Evolutionary conservation across 2,329 filamentous ascomycete species (phyloP).

Genomic region (Colletotrichum costaricense): DNA sequence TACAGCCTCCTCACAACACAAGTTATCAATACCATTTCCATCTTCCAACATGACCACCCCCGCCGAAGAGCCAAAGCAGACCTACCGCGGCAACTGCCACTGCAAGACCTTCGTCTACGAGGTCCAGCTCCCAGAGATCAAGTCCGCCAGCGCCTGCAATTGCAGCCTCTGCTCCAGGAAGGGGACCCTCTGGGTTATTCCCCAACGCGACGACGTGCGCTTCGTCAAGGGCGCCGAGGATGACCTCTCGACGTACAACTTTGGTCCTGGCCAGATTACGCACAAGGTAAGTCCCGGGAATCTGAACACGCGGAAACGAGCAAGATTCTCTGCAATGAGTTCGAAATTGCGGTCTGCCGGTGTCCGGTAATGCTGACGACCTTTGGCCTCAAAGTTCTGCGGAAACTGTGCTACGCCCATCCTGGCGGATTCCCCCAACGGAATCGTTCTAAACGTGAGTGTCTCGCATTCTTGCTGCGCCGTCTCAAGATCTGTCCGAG

Average conservation of each 20-base stretch:
- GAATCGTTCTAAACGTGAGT: conserved; percentile 56
- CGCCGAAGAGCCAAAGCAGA: conserved; percentile 39
- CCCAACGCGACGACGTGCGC: conserved; percentile 47
- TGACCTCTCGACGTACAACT: conserved; percentile 56
- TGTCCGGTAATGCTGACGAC: not conserved
- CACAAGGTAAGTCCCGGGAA: conserved; percentile 54
- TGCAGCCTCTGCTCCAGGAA: conserved; percentile 73
- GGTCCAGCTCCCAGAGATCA: conserved; percentile 66
- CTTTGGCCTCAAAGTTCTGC: conserved; percentile 57
- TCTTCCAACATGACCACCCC: not conserved
- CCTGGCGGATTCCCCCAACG: conserved; percentile 44
- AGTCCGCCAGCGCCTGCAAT: conserved; percentile 67
- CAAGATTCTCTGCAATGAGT: not conserved
- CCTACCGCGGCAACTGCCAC: conserved; percentile 69
- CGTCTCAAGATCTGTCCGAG: not conserved
- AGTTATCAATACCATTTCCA: not conserved
- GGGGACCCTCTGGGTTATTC: conserved; percentile 53
- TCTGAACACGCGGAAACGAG: not conserved
- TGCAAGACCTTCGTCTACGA: conserved; percentile 66
- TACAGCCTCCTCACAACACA: not conserved
- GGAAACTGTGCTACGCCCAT: conserved; percentile 59
- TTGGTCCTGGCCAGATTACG: conserved; percentile 48
- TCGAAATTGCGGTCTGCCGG: too few species aligned
- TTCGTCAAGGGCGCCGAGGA: conserved; percentile 58
- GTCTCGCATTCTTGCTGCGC: not conserved